Base-by-base conservation (phyloP, 495 filamentous ascomycete genomes). In the Sphaerosporella brunnea region DNA sequence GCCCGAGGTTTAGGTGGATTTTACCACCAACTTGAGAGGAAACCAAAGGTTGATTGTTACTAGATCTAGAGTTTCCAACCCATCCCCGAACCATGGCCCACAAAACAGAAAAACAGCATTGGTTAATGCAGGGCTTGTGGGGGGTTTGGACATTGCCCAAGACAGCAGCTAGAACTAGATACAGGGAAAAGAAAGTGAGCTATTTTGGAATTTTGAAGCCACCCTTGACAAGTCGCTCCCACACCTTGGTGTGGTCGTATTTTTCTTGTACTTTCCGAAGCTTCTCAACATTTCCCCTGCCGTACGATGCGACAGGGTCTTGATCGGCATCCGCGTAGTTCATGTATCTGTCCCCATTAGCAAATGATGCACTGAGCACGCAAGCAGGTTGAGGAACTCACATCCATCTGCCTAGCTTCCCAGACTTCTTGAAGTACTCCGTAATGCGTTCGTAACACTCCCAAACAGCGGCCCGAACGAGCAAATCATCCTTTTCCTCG, bases 251-350 rank as follows among this genome's bases (percentile, higher is more conserved):
- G 0, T 65, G 65, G 53, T 70, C 69, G 51, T 66, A 67, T 16
- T 48, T 44, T 10, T 47, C 47, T 41, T 61, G 54, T 20, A 69
- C 62, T 8, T 53, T 45, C 23, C 47, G 53, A 58, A 71, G 56
- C 2, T 52, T 53, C 15, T 43, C 37, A 1, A 66, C 53, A 49
- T 62, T 66, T 45, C 62, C 60, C 4, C 1, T 8, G 0, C 66
- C 67, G 43, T 69, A 67, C 8, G 62, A 61, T 5, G 39, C 53
- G 44, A 67, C 66, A 0, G 65, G 62, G 47, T 67, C 55, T 53
- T 69, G 67, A 50, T 60, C 63, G 4, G 56, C 55, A 15, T 53
- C 63, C 2, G 66, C 64, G 49, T 67, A 68, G 9, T 66, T 66
- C 53, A 69, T 32, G 51, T 62, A 61, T 3, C 50, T 51, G 10